phyloP scores from a whole-genome alignment of 805 yeast genomes.

The Zygosaccharomyces gambellarensis region DNA sequence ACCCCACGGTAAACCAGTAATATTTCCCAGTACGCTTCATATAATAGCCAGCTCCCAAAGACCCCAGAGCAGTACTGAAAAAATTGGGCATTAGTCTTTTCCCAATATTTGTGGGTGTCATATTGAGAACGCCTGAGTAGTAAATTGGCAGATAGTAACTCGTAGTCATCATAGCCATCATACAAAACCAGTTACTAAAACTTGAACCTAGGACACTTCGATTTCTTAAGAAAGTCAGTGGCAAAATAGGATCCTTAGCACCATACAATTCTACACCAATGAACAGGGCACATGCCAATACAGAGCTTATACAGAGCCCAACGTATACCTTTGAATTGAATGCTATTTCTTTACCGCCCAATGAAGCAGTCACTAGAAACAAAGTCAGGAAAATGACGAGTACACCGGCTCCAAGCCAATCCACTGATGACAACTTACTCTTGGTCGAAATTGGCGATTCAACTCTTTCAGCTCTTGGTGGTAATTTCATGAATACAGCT shows the following conservation, averaged over 20 bases:
- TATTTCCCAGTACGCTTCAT: slow-evolving; percentile 63
- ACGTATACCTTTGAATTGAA: slow-evolving; percentile 34
- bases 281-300: slow-evolving; percentile 39
- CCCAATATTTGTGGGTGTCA: slow-evolving; percentile 56
- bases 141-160: slow-evolving; percentile 61
- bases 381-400: slow-evolving; percentile 43
- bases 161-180: slow-evolving; percentile 43
- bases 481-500: slow-evolving; percentile 36
- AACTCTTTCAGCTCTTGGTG: slow-evolving; percentile 30
- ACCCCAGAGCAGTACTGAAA: slow-evolving; percentile 52
- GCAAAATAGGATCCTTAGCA: slow-evolving; percentile 57
- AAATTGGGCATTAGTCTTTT: slow-evolving; percentile 56
- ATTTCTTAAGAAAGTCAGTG: slow-evolving; percentile 49
- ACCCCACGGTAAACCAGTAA: slow-evolving; percentile 41
- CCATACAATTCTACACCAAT: slow-evolving; percentile 40
- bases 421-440: slow-evolving; percentile 38
- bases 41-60: slow-evolving; percentile 58
- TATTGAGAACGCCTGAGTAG: slow-evolving; percentile 49
- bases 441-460: neutral
- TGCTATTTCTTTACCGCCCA: slow-evolving; percentile 47
- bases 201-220: slow-evolving; percentile 62
- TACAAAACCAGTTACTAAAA: slow-evolving; percentile 19
- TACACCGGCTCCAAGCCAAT: slow-evolving; percentile 47
- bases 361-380: slow-evolving; percentile 47
- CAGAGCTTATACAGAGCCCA: slow-evolving; percentile 12